A percentile compares a stretch with the other conserved stretches of the same genome.
Conservation (phyloP, 2,329 filamentous ascomycete genomes). For the Clonostachys sp. region DNA sequence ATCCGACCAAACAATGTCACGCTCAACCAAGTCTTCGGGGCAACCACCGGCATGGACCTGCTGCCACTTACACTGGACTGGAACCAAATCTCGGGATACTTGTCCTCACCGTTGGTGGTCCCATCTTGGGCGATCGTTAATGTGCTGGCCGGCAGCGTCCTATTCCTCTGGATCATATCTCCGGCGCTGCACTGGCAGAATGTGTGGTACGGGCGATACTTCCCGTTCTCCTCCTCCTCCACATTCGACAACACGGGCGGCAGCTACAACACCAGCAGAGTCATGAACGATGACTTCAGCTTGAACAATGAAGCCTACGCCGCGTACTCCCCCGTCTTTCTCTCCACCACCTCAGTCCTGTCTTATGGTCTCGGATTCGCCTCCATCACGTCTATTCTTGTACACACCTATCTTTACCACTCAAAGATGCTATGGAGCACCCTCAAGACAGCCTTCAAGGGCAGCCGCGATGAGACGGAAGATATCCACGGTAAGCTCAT, state of each 20-base stretch:
- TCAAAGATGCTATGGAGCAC: conserved; percentile 38
- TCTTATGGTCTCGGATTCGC: conserved; percentile 56
- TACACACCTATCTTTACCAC: conserved; percentile 48
- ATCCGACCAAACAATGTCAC: conserved; percentile 55
- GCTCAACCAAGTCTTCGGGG: conserved; percentile 63
- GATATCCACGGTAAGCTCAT: conserved; percentile 52
- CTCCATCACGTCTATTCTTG: conserved; percentile 44
- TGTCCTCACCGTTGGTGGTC: conserved; percentile 50
- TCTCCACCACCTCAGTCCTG: conserved; percentile 50
- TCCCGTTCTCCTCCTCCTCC: conserved; percentile 48
- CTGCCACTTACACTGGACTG: conserved; percentile 65
- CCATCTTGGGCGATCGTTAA: conserved; percentile 59
- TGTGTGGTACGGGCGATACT: conserved; percentile 44
- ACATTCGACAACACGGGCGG: conserved; percentile 57
- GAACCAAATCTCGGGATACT: conserved; percentile 53
- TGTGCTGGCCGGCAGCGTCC: conserved; percentile 45
- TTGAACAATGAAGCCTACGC: conserved; percentile 53
- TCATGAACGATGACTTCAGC: conserved; percentile 44
- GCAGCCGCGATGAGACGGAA: conserved; percentile 29
- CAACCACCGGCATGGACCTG: conserved; percentile 54
- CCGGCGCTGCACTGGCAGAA: conserved; percentile 46
- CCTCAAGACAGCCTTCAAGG: conserved; percentile 20
- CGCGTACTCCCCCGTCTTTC: conserved; percentile 48
- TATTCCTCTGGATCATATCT: conserved; percentile 39
- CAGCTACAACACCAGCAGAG: conserved; percentile 49